These are phyloP conservation scores for Irpex sp. DNA, from an alignment of 1,284 basidiomycete genomes.

Conservation along the genomic window DNA sequence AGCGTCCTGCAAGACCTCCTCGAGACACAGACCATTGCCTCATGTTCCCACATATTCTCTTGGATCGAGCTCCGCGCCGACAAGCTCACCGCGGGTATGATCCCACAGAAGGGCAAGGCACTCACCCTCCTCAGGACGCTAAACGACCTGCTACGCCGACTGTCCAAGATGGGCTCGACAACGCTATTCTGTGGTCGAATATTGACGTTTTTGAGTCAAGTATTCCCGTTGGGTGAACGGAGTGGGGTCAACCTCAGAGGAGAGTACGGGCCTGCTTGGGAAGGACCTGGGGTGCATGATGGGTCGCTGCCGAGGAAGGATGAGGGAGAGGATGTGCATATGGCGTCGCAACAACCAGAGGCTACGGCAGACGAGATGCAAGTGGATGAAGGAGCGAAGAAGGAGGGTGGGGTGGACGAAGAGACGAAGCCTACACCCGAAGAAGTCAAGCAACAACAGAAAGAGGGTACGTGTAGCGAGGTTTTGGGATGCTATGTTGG, in stretches of 20 bases:
- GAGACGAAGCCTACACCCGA: conserved; percentile 24
- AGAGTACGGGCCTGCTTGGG: conserved; percentile 80
- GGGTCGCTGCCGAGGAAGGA: conserved; percentile 11
- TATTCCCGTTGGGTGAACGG: conserved; percentile 84
- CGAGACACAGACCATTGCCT: conserved; percentile 77
- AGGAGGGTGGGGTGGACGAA: conserved; percentile 37
- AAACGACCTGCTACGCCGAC: conserved; percentile 81
- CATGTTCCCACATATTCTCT: conserved; percentile 79
- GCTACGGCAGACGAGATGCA: conserved; percentile 31
- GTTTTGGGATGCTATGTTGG: neutral
- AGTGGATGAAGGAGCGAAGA: conserved; percentile 35
- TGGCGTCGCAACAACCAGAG: conserved; percentile 23
- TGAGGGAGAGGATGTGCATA: conserved; percentile 24
- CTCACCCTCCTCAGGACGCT: conserved; percentile 79
- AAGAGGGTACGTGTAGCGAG: conserved; percentile 49
- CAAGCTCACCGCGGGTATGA: conserved; percentile 69
- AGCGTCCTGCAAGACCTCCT: conserved; percentile 70
- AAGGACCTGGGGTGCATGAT: conserved; percentile 47
- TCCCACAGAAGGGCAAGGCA: conserved; percentile 84
- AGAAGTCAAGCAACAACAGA: conserved; percentile 42
- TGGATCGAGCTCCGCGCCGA: conserved; percentile 75
- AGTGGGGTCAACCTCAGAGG: conserved; percentile 90
- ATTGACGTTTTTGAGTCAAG: conserved; percentile 78
- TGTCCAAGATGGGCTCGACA: conserved; percentile 79
- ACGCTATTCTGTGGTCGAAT: conserved; percentile 88